Conservation (phyloP, 1,139 yeast species). For the Suhomyces bolitotheri region DNA sequence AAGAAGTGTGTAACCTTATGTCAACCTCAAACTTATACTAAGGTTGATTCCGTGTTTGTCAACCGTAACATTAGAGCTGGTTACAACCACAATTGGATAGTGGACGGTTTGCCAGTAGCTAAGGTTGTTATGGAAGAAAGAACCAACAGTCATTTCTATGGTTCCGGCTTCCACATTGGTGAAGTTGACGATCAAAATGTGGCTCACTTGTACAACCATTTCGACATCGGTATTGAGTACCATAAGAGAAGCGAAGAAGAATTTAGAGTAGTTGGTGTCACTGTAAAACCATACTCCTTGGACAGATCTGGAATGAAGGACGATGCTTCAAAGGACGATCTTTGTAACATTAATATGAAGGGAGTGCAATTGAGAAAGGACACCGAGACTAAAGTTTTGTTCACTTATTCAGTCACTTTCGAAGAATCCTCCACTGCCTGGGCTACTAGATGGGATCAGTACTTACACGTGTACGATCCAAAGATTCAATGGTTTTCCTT, state of each 20-base stretch:
- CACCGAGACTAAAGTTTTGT: constrained; percentile 33
- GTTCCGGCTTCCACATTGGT: constrained; percentile 83
- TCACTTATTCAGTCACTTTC: constrained; percentile 57
- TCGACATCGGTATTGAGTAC: constrained; percentile 74
- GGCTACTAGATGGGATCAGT: constrained; percentile 99
- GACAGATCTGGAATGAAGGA: constrained; percentile 37
- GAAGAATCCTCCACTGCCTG: constrained; percentile 71
- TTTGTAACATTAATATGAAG: constrained; percentile 37
- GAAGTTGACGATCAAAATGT: constrained; percentile 45
- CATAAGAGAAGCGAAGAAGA: constrained; percentile 70
- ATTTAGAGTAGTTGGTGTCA: constrained; percentile 88
- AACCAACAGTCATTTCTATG: constrained; percentile 64
- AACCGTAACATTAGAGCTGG: constrained; percentile 78
- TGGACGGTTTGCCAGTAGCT: constrained; percentile 95
- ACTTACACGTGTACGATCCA: constrained; percentile 87
- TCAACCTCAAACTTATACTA: constrained; percentile 50
- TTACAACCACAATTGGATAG: constrained; percentile 86
- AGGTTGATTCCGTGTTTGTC: constrained; percentile 70
- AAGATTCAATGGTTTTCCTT: constrained; percentile 95
- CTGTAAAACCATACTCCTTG: constrained; percentile 69
- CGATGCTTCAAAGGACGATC: constrained; percentile 29
- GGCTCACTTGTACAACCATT: constrained; percentile 76
- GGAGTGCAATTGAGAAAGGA: constrained; percentile 31
- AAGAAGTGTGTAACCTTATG: constrained; percentile 69
- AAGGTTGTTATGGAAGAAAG: constrained; percentile 53